Evolutionary conservation across 2,329 filamentous ascomycete species (phyloP), one percentile per base, ranked within the genome.

Genomic region (Daldinia eschscholtzii): DNA sequence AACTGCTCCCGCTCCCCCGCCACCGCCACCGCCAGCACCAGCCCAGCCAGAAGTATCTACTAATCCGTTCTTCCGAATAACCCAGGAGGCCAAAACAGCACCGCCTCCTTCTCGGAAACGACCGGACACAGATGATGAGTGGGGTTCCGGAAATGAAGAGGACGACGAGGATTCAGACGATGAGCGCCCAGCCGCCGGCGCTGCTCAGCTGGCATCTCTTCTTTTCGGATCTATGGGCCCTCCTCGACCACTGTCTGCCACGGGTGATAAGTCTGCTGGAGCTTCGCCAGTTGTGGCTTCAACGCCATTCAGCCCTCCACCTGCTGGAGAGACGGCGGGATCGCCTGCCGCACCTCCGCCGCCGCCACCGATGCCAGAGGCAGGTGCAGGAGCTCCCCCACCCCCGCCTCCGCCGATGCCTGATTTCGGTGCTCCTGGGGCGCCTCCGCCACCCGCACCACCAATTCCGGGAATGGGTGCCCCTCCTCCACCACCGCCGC

Each of bases 171-270:
- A 93, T 59, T 90, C 89, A 39, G 91, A 95, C 63, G 92, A 94
- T 63, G 92, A 94, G 61, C 88, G 91, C 9, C 91, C 93, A 18
- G 92, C 92, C 57, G 93, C 92, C 66, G 93, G 89, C 73, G 96
- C 96, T 56, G 96, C 97, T 68, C 93, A 97, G 75, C 88, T 99
- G 41, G 96, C 96, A 15, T 97, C 93, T 6, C 96, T 98, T 68
- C 86, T 99, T 20, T 99, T 99, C 79, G 95, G 96, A 66, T 97
- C 94, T 58, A 98, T 99, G 94, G 95, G 89, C 9, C 95, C 96
- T 42, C 95, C 96, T 13, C 90, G 95, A 58, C 94, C 95, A 33
- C 82, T 98, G 50, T 97, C 93, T 20, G 92, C 93, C 6, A 89
- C 93, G 79, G 93, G 92, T 61, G 90, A 92, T 72, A 92, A 92